phyloP scores from a whole-genome alignment of 2,329 filamentous ascomycete species.

The Herpotrichia juniperi region DNA sequence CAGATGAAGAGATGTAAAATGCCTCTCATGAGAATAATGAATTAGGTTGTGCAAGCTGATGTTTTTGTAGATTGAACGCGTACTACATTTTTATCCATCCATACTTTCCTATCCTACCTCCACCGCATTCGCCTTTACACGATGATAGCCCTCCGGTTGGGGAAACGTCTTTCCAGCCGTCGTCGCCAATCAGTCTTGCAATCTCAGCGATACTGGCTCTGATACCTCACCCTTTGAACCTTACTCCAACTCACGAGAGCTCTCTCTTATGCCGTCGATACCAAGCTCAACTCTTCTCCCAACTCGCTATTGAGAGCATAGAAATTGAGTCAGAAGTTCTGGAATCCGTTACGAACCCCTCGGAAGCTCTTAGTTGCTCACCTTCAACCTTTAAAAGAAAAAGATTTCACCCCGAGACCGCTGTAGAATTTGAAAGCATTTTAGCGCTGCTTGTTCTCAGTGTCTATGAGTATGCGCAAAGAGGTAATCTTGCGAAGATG shows the following conservation, averaged over 20 bases:
- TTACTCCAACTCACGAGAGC: conserved; percentile 45
- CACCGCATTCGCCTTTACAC: not conserved
- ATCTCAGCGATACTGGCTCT: conserved; percentile 57
- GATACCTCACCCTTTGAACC: conserved; percentile 52
- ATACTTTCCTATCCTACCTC: conserved; percentile 7
- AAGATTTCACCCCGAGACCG: conserved; percentile 54
- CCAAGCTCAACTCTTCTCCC: conserved; percentile 57
- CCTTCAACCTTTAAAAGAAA: conserved; percentile 39
- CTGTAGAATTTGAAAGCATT: conserved; percentile 55
- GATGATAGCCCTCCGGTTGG: not conserved
- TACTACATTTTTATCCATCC: conserved; percentile 10
- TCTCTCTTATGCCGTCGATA: conserved; percentile 54
- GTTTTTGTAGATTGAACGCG: conserved; percentile 3
- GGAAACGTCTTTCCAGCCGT: conserved; percentile 48
- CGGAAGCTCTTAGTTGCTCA: conserved; percentile 51
- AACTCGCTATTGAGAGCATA: conserved; percentile 56
- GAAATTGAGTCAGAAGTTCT: conserved; percentile 57
- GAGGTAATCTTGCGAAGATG: conserved; percentile 61
- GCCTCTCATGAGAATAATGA: too few relatives aligned
- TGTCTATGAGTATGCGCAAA: conserved; percentile 60
- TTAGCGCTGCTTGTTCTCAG: conserved; percentile 57
- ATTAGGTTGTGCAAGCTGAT: too few relatives aligned
- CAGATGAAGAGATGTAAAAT: conserved; percentile 4
- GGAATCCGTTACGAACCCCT: conserved; percentile 52
- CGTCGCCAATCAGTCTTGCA: conserved; percentile 54